These are phyloP conservation scores for Hysterium pulicare DNA, from an alignment of 2,329 filamentous ascomycete genomes.

Conservation along the genomic window DNA sequence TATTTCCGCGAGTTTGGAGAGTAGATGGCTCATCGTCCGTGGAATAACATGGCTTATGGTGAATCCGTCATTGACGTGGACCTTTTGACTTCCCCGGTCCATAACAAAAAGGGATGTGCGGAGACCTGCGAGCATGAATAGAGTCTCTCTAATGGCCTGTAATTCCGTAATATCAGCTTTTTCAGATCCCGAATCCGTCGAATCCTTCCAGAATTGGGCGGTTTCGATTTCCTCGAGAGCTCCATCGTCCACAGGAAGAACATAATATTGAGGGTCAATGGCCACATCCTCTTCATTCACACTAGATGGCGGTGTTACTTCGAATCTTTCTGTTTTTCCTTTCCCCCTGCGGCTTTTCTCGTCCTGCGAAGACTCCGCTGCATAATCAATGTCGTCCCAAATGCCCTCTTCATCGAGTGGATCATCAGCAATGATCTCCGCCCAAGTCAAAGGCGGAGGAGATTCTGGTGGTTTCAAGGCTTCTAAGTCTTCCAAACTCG, in stretches of 20 bases:
- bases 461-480: constrained; percentile 48
- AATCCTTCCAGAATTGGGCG: constrained; percentile 48
- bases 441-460: constrained; percentile 64
- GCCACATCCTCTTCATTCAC: constrained; percentile 35
- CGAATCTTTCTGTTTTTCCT: constrained; percentile 13
- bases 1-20: constrained; percentile 46
- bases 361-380: constrained; percentile 62
- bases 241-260: constrained; percentile 25
- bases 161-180: constrained; percentile 60
- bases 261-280: constrained; percentile 28
- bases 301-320: constrained; percentile 34
- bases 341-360: constrained; percentile 41
- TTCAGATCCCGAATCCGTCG: constrained; percentile 8
- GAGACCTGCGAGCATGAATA: constrained; percentile 83
- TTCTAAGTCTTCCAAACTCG: constrained; percentile 62
- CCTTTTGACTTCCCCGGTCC: constrained; percentile 27
- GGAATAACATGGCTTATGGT: constrained; percentile 37
- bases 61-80: constrained; percentile 37
- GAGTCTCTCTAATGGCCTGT: constrained; percentile 69
- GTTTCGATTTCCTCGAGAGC: constrained; percentile 39
- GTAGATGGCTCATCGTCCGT: constrained; percentile 33
- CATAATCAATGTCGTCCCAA: constrained; percentile 70
- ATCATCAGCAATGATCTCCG: constrained; percentile 73
- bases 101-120: constrained; percentile 66
- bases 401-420: constrained; percentile 66